Evolutionary conservation across 2,329 filamentous ascomycete species (phyloP), one percentile per base, ranked within the genome.

Genomic region (Elsinoe necatrix): DNA sequence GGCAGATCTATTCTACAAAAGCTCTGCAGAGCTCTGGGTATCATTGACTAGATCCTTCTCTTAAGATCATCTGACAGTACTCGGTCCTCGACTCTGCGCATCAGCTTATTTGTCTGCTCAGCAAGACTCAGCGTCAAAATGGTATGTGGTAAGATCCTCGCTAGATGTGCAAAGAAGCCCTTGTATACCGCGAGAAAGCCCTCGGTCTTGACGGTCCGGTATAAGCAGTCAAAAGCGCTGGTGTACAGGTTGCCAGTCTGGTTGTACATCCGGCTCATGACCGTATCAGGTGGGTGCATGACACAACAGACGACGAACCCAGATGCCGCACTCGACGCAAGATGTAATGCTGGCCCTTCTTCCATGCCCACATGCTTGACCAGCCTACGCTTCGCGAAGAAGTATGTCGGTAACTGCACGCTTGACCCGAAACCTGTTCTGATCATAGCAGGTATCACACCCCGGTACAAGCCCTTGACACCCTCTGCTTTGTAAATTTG

Each of bases 211-310:
- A 98, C 79, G 0, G 93, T 98, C 75, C 95, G 91, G 69, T 81
- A 82, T 59, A 97, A 73, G 70, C 93, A 98, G 73, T 98, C 93
- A 61, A 95, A 87, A 3, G 95, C 89, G 58, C 91, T 87, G 63
- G 81, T 85, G 77, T 98, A 98, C n/a, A 98, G 80, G 69, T 96
- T 95, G 54, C 93, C 93, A 60, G 91, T 95, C 72, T 98, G 93
- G 76, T 98, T 98, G 78, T 98, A 98, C 78, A 98, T 85, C 61
- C 93, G 86, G 60, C 89, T 93, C 93, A 98, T 98, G 73, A 98
- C 88, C 4, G 93, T 98, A 71, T 98, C 93, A 81, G 93, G 93
- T 55, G 93, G 93, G 68, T 98, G 93, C 93, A 98, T 98, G 61
- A 97, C 85, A 64, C 88, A 89, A 75, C 93, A 98, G 16, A 98